Base-by-base conservation (phyloP, 257 asterid genomes). In the Gentiana macrophylla region DNA sequence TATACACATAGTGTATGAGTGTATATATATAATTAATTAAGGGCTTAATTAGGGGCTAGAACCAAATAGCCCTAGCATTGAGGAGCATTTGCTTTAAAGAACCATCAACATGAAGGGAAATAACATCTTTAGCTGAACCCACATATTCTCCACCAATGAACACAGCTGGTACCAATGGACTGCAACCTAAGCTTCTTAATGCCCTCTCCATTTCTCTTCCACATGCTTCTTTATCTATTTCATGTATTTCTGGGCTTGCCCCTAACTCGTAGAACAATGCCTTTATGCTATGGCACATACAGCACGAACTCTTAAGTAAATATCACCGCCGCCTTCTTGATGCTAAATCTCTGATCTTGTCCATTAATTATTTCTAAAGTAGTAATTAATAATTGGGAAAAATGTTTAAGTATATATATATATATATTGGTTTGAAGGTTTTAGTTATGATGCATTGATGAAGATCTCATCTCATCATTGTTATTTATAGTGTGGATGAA, bases 271-370 rank as follows among this genome's bases (percentile, higher is more conserved):
- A 78, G 65, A 86, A 86, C 62, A 86, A 67, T 10, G 83, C 82
- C 82, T 84, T 81, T 63, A 84, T 74, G 84, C 86, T 82, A 53
- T 86, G 89, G 64, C 92, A 84, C 96, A 86, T 84, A 82, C 94
- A 86, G 55, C 96, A 86, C 36, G 94, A 73, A 74, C 96, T 86
- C 67, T 84, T 84, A 6, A 6, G 92, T 86, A 77, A 86, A 86
- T 70, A 86, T 79, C 65, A 84, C 96, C 32, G 78, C 82, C 0
- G 87, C 94, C 35, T 71, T 84, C 83, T 82, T 73, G 90, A 73
- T 2, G 96, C 76, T 66, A 84, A 74, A 8, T 87, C 94, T 43
- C 73, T 64, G 4, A 84, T 54, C 64, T 72, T 80, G 4, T 87
- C 96, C 96, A 84, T 74, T 62, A 54, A 3, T 4, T 34, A 8